Conservation (phyloP, 305 asterid genomes). For the Fraxinus sp. region DNA sequence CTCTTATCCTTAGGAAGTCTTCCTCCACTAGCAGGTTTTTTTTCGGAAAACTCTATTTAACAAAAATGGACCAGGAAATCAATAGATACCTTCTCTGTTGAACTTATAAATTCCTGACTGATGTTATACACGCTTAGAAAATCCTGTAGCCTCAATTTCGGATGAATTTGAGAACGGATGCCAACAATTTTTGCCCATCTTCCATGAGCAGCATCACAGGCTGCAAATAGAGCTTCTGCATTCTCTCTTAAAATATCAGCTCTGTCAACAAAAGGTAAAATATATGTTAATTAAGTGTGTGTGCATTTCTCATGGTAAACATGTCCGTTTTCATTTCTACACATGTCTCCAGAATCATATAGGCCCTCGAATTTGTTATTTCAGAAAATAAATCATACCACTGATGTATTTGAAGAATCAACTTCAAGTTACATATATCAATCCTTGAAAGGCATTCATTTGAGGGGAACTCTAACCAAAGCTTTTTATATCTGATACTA, state of each 20-base stretch:
- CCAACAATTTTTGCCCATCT: slow-evolving; percentile 99
- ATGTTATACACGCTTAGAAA: slow-evolving; percentile 79
- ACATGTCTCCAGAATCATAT: slow-evolving; percentile 12
- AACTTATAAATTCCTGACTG: slow-evolving; percentile 84
- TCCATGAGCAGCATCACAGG: slow-evolving; percentile 99
- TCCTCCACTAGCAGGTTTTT: neutral
- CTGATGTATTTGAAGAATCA: neutral
- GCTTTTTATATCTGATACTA: neutral
- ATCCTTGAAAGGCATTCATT: slow-evolving; percentile 7
- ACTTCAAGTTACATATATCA: slow-evolving; percentile 7
- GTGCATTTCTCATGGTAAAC: slow-evolving; percentile 12
- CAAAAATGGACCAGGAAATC: slow-evolving; percentile 21
- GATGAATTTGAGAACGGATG: slow-evolving; percentile 90
- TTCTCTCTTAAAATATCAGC: slow-evolving; percentile 94
- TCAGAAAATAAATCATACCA: neutral
- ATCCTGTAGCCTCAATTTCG: slow-evolving; percentile 80
- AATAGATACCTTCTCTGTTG: slow-evolving; percentile 79
- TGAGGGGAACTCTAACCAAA: neutral
- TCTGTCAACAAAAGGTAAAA: slow-evolving; percentile 49
- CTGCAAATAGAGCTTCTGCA: slow-evolving; percentile 95
- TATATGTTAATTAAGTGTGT: slow-evolving; percentile 4
- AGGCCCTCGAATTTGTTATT: neutral
- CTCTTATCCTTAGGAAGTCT: neutral
- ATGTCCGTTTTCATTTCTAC: neutral
- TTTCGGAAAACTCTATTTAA: neutral